Conservation (phyloP, 1,284 basidiomycete genomes). For the Ceratobasidium theobromae region DNA sequence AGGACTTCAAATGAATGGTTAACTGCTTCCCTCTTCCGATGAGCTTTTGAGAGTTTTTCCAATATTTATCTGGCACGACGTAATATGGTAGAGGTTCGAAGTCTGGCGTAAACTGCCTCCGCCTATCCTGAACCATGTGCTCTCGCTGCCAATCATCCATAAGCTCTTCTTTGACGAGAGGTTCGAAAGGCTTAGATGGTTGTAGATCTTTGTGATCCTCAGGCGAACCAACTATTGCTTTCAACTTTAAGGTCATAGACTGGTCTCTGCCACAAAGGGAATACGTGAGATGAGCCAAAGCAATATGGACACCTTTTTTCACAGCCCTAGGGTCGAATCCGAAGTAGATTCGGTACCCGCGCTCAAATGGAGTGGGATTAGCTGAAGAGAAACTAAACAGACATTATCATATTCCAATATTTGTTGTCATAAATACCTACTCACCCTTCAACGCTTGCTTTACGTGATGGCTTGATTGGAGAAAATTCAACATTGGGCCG, state of each 20-base stretch:
- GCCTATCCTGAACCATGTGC: conserved; percentile 45
- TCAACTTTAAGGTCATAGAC: neutral
- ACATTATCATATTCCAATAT: neutral
- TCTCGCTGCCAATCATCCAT: conserved; percentile 43
- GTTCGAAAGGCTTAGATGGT: conserved; percentile 52
- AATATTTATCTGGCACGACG: conserved; percentile 42
- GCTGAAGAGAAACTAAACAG: neutral
- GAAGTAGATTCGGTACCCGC: neutral
- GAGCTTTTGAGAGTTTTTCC: conserved; percentile 38
- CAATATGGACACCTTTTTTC: neutral
- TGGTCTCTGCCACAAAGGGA: neutral
- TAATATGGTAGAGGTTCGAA: conserved; percentile 45
- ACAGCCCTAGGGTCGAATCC: conserved; percentile 3
- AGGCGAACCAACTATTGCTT: conserved; percentile 47
- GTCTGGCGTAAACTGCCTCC: neutral
- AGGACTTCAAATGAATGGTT: neutral
- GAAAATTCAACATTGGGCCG: neutral
- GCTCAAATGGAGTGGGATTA: too few relatives aligned
- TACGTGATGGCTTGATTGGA: conserved; percentile 1
- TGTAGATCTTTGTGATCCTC: conserved; percentile 54
- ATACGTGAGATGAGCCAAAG: neutral
- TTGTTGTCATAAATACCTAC: neutral
- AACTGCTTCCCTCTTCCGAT: neutral
- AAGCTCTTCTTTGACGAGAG: conserved; percentile 42
- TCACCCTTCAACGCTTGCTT: neutral